Percentiles rank a stretch among this genome's conserved stretches.
These are phyloP conservation scores for Heritiera littoralis DNA, from an alignment of 345 rosid genomes.

Conservation along the genomic window DNA sequence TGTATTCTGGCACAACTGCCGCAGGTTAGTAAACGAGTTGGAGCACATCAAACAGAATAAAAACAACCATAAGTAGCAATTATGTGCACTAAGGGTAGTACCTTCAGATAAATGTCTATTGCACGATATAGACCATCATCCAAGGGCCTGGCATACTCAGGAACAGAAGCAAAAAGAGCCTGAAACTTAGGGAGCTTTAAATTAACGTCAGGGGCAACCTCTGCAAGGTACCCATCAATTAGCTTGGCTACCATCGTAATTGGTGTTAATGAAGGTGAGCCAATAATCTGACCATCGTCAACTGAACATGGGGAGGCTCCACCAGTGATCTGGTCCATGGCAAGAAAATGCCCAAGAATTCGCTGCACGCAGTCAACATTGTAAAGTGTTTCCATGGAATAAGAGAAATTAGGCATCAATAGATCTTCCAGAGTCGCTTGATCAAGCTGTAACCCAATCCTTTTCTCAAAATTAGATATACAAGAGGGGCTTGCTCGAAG, in stretches of 20 bases:
- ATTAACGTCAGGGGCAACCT: slow-evolving; percentile 94
- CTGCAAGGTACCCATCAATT: slow-evolving; percentile 96
- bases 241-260: slow-evolving; percentile 85
- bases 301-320: slow-evolving; percentile 80
- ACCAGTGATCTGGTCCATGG: slow-evolving; percentile 75
- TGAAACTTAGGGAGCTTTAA: slow-evolving; percentile 93
- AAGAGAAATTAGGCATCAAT: slow-evolving; percentile 85
- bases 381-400: slow-evolving; percentile 87
- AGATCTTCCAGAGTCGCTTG: slow-evolving; percentile 94
- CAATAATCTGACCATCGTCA: slow-evolving; percentile 78
- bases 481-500: slow-evolving; percentile 63
- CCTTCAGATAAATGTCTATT: slow-evolving; percentile 94
- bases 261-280: slow-evolving; percentile 82
- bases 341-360: slow-evolving; percentile 83
- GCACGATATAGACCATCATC: slow-evolving; percentile 98
- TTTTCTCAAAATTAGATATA: slow-evolving; percentile 69
- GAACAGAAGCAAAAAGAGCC: slow-evolving; percentile 87
- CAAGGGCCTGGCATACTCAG: slow-evolving; percentile 83
- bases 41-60: slow-evolving; percentile 21
- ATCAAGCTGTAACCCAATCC: slow-evolving; percentile 96
- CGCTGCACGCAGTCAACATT: slow-evolving; percentile 88
- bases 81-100: slow-evolving; percentile 25
- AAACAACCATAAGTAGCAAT: slow-evolving; percentile 11
- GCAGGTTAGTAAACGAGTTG: not conserved
- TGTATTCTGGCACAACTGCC: not conserved